These are phyloP conservation scores for Acacia acuminata DNA, from an alignment of 306 rosid species.

Conservation along the genomic window DNA sequence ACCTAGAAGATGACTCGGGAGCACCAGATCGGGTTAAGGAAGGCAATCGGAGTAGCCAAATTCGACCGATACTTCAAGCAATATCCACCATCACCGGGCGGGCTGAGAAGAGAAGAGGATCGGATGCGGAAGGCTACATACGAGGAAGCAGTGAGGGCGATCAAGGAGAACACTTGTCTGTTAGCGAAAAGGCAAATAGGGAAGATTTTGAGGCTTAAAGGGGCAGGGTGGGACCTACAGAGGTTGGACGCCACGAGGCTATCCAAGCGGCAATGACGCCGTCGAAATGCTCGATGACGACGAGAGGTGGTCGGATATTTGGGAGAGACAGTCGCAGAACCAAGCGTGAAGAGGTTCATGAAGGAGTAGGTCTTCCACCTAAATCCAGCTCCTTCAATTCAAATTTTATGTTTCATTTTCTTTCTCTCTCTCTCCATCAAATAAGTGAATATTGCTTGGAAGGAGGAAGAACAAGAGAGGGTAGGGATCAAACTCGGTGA, in stretches of 20 bases:
- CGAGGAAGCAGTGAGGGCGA: conserved; percentile 72
- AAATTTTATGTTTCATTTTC: not conserved
- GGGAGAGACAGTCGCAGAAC: conserved; percentile 77
- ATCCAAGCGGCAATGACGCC: no score
- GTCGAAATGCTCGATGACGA: conserved; percentile 28
- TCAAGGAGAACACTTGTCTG: no score
- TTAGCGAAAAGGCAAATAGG: no score
- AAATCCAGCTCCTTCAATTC: conserved; percentile 30
- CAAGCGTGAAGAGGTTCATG: conserved; percentile 93
- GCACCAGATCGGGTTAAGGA: conserved; percentile 52
- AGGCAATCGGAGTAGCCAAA: conserved; percentile 93
- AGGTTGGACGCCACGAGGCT: no score
- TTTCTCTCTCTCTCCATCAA: not conserved
- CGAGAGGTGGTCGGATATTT: conserved; percentile 52
- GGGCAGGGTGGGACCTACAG: no score
- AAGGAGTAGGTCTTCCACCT: conserved; percentile 90
- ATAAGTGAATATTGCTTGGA: not conserved
- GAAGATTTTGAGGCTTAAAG: no score
- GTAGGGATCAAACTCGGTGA: not conserved
- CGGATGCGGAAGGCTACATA: conserved; percentile 49
- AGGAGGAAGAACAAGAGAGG: not conserved
- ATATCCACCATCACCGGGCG: conserved; percentile 34
- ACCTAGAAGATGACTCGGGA: conserved; percentile 21
- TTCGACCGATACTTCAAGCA: conserved; percentile 59
- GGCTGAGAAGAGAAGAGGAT: conserved; percentile 23